Base-by-base conservation (phyloP, 2,329 filamentous ascomycete genomes). In the Penicillium freii region DNA sequence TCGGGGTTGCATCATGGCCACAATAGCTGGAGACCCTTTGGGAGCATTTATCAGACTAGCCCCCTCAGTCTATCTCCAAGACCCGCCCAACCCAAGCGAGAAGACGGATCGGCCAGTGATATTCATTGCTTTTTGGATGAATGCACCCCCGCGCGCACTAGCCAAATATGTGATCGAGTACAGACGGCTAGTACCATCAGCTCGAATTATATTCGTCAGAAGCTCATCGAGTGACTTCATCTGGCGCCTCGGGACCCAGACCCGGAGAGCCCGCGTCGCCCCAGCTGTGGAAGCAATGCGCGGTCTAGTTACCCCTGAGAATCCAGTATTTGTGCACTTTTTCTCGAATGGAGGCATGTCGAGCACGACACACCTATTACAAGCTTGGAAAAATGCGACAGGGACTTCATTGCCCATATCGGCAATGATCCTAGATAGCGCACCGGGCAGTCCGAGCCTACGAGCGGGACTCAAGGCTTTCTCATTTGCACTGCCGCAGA, bases 321-420 rank as follows among this genome's bases (percentile, higher is more conserved):
- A 62, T 68, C 64, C 72, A 6, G 65, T 72, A 10, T 71, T 78
- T 31, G 60, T 81, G 9, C 80, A 82, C 66, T 68, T 77, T 54
- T 82, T 82, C 69, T 82, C 79, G 23, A 81, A 82, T 57, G 80
- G 80, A 27, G 81, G 81, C 17, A 67, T 75, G 21, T 72, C 74
- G 49, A 75, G 75, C 6, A 68, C 72, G 4, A 68, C 67, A 5
- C 66, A 73, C 27, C 59, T 82, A 7, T 73, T 80, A 2, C 59
- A 66, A 17, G 61, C 68, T 10, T 82, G 79, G 63, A 71, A 62
- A 7, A 43, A 62, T 17, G 60, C 63, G 1, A 77, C 70, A 1
- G 71, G 72, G 0, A 56, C 59, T 1, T 58, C 72, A 5, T 55
- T 81, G 5, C 77, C 76, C 3, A 58, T 78, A 5, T 74, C 71